Base-by-base conservation (phyloP, 768 basidiomycete species). In the Lactarius hatsudake region DNA sequence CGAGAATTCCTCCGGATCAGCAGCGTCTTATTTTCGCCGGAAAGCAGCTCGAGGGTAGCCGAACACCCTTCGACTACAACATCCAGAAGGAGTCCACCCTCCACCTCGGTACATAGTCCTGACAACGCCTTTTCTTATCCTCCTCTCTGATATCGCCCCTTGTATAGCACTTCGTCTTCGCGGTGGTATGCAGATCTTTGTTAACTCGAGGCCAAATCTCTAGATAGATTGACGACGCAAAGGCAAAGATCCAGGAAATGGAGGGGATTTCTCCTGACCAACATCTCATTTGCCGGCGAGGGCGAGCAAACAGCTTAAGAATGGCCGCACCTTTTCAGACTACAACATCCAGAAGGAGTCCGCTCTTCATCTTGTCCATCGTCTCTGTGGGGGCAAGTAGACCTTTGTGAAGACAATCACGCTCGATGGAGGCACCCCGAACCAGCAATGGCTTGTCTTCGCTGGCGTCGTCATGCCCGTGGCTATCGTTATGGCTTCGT, bases 11-110 rank as follows among this genome's bases (percentile, higher is more conserved):
- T 8, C 76, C 76, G 18, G 76, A 77, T 62, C 76, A 77, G 60
- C 76, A 77, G 67, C 75, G 76, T 40, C 69, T 77, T 32, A 77
- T 77, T 70, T 75, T 77, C 56, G 75, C 75, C 36, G 76, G 76
- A 63, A 86, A 86, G 76, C 84, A 86, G 76, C 77, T 85, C 51
- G 84, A 86, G 74, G 84, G 85, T 70, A 84, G 84, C 42, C 80
- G 84, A 71, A 77, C 76, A 5, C 75, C 76, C 20, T 75, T 75
- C 8, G 76, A 77, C 63, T 76, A 76, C 66, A 75, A 76, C 71
- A 75, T 75, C 23, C 75, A 75, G 71, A 74, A 75, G 69, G 74
- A 75, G 71, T 71, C 69, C 36, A 75, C 72, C 26, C 74, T 75
- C 45, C 74, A 75, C 65, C 73, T 74, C 55, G 74, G 73, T 74